These are phyloP conservation scores for Aegilops umbellulata DNA, from an alignment of 176 grass and related monocot species.

Conservation along the genomic window DNA sequence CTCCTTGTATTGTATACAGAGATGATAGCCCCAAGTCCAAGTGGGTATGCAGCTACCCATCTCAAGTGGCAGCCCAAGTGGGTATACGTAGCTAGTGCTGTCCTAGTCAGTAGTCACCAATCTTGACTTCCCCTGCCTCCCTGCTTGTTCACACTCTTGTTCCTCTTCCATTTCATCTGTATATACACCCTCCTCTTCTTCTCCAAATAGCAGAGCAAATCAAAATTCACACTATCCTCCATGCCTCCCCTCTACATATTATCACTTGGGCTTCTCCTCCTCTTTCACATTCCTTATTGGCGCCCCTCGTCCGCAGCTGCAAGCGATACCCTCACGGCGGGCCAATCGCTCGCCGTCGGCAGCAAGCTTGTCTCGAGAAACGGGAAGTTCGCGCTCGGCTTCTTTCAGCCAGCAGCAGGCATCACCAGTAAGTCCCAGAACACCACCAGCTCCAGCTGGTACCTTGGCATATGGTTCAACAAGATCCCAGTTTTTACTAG, in stretches of 20 bases:
- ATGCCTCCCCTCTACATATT: not conserved
- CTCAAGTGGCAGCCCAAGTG: not conserved
- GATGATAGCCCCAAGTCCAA: not conserved
- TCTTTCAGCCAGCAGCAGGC: constrained; percentile 33
- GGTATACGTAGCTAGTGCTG: not conserved
- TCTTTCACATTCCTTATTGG: not conserved
- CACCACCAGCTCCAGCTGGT: not conserved
- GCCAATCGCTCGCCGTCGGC: not conserved
- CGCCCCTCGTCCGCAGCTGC: not conserved
- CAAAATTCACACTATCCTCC: not conserved
- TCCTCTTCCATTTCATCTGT: not conserved
- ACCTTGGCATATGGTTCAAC: not conserved
- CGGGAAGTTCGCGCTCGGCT: constrained; percentile 48
- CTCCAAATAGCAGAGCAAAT: not conserved
- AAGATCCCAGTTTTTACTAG: not conserved
- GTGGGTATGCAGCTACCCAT: not conserved
- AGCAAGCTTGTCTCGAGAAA: constrained; percentile 44
- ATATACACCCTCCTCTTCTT: not conserved
- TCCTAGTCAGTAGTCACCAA: not conserved
- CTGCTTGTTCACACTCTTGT: not conserved
- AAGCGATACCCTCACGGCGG: not conserved
- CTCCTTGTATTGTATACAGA: not conserved
- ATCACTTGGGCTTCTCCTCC: not conserved
- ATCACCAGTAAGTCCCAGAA: not conserved
- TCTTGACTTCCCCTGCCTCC: not conserved